phyloP scores from a whole-genome alignment of 106 monocot species.

The Acorus calamus region DNA sequence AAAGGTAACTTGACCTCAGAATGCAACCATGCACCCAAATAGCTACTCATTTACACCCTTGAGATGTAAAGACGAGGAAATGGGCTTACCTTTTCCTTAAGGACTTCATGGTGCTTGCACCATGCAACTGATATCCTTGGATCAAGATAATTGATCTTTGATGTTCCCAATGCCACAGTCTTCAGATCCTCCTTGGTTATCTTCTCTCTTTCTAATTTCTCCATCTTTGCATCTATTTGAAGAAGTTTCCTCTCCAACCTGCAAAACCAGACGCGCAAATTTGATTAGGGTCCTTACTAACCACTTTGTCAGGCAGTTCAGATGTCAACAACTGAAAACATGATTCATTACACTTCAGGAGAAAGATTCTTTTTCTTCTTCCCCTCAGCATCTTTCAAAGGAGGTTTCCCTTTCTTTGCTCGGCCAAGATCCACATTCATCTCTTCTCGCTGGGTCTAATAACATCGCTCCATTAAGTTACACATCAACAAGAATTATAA shows the following conservation, averaged over 20 bases:
- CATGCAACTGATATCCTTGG: constrained; percentile 84
- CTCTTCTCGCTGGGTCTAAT: constrained; percentile 56
- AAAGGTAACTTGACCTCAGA: no score
- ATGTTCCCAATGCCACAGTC: constrained; percentile 79
- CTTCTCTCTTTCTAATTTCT: constrained; percentile 69
- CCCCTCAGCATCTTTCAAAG: constrained; percentile 59
- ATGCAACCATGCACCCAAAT: no score
- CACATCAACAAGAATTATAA: no score
- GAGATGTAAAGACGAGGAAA: not conserved
- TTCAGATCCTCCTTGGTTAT: constrained; percentile 77
- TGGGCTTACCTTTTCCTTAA: constrained; percentile 71
- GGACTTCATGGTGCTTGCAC: constrained; percentile 94
- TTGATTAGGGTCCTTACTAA: no score
- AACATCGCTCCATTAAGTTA: not conserved
- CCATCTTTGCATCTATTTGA: constrained; percentile 53
- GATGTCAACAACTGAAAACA: no score
- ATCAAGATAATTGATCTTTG: constrained; percentile 91
- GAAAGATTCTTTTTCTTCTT: constrained; percentile 60
- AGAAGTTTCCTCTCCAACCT: constrained; percentile 64
- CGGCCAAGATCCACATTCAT: constrained; percentile 60
- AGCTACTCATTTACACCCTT: not conserved
- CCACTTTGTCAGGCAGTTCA: no score
- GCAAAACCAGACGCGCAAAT: constrained; percentile 8
- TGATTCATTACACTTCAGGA: constrained; percentile 52
- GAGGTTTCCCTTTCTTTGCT: constrained; percentile 70